phyloP scores from a whole-genome alignment of 805 yeast genomes.

The Vanderwaltozyma polyspora region DNA sequence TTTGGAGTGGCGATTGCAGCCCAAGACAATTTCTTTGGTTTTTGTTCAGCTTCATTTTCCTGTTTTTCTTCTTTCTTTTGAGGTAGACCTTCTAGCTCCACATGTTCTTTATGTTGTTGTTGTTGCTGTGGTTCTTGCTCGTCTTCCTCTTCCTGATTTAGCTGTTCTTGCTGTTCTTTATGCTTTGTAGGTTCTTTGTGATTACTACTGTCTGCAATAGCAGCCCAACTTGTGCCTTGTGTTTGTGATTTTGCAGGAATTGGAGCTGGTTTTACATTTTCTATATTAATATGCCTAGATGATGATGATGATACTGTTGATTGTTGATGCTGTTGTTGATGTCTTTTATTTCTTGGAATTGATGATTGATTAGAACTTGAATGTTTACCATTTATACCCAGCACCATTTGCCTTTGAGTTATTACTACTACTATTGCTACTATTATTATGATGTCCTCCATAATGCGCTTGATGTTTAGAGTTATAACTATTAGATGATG shows the following conservation, averaged over 20 bases:
- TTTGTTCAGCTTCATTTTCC: constrained; percentile 3
- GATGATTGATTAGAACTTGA: background rate
- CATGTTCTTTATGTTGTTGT: constrained; percentile 7
- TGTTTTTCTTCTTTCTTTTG: constrained; percentile 1
- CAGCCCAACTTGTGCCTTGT: constrained; percentile 29
- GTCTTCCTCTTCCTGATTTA: background rate
- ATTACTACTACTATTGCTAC: constrained; percentile 6
- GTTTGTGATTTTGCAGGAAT: constrained; percentile 3
- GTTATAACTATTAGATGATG: constrained; percentile 9
- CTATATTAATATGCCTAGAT: constrained; percentile 11
- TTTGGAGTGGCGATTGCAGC: constrained; percentile 59
- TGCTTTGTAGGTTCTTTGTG: constrained; percentile 4
- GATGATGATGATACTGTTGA: constrained; percentile 12
- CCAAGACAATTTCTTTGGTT: constrained; percentile 41
- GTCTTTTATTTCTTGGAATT: constrained; percentile 5
- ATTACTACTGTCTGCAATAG: constrained; percentile 12
- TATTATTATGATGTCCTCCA: constrained; percentile 3
- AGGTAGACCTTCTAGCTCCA: constrained; percentile 9
- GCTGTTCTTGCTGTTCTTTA: constrained; percentile 1
- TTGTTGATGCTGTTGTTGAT: constrained; percentile 5
- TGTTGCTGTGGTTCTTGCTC: background rate
- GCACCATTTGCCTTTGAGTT: constrained; percentile 10
- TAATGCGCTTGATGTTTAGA: background rate
- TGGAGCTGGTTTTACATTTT: constrained; percentile 19
- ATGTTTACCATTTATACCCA: background rate